A percentile compares a stretch with the other conserved stretches of the same genome.
These are phyloP conservation scores for Solanum peruvianum DNA, from an alignment of 257 asterid species.

Conservation along the genomic window DNA sequence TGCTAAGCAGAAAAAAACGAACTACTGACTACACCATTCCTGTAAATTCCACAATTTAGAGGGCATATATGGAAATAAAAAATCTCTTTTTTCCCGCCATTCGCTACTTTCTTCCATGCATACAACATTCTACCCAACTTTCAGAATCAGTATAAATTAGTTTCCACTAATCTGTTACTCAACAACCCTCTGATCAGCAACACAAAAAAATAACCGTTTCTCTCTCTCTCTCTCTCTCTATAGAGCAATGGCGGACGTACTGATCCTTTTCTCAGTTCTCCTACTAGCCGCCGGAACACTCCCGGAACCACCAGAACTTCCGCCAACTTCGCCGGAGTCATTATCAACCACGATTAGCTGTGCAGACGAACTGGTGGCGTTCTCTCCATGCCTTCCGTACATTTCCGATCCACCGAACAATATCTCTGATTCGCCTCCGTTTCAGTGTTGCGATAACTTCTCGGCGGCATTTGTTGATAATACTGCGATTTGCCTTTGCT, in stretches of 20 bases:
- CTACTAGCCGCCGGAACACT: conserved; percentile 5
- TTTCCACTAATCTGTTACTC: background rate
- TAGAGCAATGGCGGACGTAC: conserved; percentile 9
- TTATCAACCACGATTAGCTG: conserved; percentile 32
- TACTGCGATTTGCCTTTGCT: conserved; percentile 53
- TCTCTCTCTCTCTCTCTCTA: background rate
- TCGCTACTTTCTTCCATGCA: background rate
- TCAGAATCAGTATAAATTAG: background rate
- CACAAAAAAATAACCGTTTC: background rate
- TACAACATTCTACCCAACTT: background rate
- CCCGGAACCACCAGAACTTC: background rate
- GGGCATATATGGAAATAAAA: background rate
- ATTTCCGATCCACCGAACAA: conserved; percentile 56
- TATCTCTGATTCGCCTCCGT: conserved; percentile 39
- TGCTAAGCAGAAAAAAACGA: too few relatives aligned
- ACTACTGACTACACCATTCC: background rate
- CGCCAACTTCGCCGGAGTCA: conserved; percentile 1
- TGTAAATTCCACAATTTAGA: background rate
- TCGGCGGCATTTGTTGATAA: conserved; percentile 25
- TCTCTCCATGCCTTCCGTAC: conserved; percentile 66
- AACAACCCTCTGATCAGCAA: background rate
- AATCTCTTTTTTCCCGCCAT: background rate
- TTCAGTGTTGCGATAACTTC: conserved; percentile 52
- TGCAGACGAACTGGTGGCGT: conserved; percentile 48
- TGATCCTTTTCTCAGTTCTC: conserved; percentile 13